Evolutionary conservation across 192 early-diverging fungal genomes (phyloP).

Genomic region (Paraglomus brasilianum): DNA sequence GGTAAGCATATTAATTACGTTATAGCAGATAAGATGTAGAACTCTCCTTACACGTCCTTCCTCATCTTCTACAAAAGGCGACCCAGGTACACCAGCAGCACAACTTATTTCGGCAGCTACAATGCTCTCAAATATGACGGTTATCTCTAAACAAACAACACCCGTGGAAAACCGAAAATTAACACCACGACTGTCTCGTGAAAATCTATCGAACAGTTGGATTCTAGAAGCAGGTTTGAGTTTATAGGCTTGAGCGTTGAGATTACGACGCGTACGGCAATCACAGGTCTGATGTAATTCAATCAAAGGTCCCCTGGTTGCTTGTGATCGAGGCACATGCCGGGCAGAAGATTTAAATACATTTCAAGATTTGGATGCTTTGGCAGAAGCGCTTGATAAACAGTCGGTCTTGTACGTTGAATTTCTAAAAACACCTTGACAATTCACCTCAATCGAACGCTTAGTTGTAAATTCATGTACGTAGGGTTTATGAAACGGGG

Average conservation of each 20-base stretch:
- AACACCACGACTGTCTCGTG: constrained; percentile 75
- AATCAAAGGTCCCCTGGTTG: constrained; percentile 70
- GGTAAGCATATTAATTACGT: constrained; percentile 7
- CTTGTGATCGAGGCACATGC: constrained; percentile 87
- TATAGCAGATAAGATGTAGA: constrained; percentile 32
- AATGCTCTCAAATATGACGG: constrained; percentile 76
- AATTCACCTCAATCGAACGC: background rate
- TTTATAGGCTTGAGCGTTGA: constrained; percentile 33
- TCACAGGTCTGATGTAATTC: constrained; percentile 32
- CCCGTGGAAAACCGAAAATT: constrained; percentile 63
- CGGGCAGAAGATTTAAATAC: constrained; percentile 94
- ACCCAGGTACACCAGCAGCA: constrained; percentile 85
- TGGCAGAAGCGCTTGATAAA: constrained; percentile 87
- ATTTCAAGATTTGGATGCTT: constrained; percentile 75
- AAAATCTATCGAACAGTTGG: constrained; percentile 70
- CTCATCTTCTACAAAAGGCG: constrained; percentile 45
- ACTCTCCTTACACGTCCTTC: constrained; percentile 42
- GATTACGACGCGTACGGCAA: constrained; percentile 37
- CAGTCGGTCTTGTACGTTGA: constrained; percentile 57
- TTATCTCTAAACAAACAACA: constrained; percentile 71
- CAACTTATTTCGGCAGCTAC: constrained; percentile 85
- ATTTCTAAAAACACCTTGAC: background rate
- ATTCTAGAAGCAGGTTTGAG: constrained; percentile 66
- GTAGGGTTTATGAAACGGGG: constrained; percentile 81
- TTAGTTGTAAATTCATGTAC: background rate